phyloP scores from a whole-genome alignment of 148 eudicot species.

The Cornus florida region DNA sequence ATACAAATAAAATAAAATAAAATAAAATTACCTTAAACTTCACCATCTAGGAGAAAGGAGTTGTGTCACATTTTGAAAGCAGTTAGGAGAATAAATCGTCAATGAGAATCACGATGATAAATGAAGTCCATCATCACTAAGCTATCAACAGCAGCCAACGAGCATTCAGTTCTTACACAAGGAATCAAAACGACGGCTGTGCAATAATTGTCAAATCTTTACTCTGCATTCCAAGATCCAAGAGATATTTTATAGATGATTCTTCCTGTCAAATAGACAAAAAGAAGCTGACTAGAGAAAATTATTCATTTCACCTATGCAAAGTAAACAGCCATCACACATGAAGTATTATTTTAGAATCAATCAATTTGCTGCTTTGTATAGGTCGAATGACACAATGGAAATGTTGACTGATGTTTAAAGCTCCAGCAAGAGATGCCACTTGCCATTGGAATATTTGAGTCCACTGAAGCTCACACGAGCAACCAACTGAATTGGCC shows the following conservation, averaged over 20 bases:
- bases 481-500: too few relatives aligned
- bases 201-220: not conserved
- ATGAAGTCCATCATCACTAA: not conserved
- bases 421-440: too few relatives aligned
- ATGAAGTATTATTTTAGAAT: not conserved
- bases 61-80: not conserved
- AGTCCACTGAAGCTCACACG: too few relatives aligned
- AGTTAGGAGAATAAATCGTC: not conserved
- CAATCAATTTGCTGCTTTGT: not conserved
- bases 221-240: not conserved
- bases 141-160: not conserved
- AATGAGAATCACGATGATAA: not conserved
- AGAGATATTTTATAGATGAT: not conserved
- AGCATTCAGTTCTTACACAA: not conserved
- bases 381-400: too few relatives aligned
- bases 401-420: too few relatives aligned
- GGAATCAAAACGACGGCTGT: conserved; percentile 2
- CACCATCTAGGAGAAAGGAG: not conserved
- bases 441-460: too few relatives aligned
- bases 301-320: not conserved
- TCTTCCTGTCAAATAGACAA: conserved; percentile 7
- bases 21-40: conserved; percentile 9
- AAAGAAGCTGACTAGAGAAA: not conserved
- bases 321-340: not conserved
- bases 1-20: too few relatives aligned